Base-by-base conservation (phyloP, 1,284 basidiomycete genomes). In the Naganishia cerealis region DNA sequence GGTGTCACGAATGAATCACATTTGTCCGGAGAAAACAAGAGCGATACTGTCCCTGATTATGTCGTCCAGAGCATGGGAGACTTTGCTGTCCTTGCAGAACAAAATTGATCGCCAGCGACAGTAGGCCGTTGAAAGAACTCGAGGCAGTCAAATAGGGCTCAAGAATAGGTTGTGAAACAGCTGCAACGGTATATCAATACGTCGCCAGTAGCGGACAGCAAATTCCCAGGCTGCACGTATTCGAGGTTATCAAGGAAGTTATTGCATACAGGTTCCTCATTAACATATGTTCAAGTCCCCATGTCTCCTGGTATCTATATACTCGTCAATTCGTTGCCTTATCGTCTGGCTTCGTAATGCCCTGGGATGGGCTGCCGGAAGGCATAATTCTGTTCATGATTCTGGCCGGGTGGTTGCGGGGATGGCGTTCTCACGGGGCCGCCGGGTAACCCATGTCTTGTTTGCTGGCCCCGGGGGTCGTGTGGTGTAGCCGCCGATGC, bases 11-110 rank as follows among this genome's bases (percentile, higher is more conserved):
- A 84, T 39, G 85, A 87, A 76, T 83, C 85, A 48, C 88, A 92
- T 59, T 84, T 94, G 66, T 85, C 84, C 65, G 90, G 89, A n/a
- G 85, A 88, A 6, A 84, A 86, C 54, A 83, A 88, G 42, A 89
- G 88, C 40, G 70, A 73, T n/a, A 88, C 88, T 58, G 82, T 91
- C 8, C 92, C 92, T n/a, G 86, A 89, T 79, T 92, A 87, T 77
- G 85, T 93, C 70, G 88, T 90, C n/a, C 74, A 84, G 66, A 88
- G 89, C 8, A 85, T 94, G 71, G 90, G 89, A 40, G 90, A 94
- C 81, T 81, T 94, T 54, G 76, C 80, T 0, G 75, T 77, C 6
- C 67, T 80, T 13, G 78, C 74, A 0, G 70, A 72, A 4, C 26
- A 61, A 24, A 43, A 59, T 12, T 43, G 15, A 18, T 7, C 7